These are phyloP conservation scores for Diaporthe helianthi DNA, from an alignment of 2,329 filamentous ascomycete species.

Conservation along the genomic window DNA sequence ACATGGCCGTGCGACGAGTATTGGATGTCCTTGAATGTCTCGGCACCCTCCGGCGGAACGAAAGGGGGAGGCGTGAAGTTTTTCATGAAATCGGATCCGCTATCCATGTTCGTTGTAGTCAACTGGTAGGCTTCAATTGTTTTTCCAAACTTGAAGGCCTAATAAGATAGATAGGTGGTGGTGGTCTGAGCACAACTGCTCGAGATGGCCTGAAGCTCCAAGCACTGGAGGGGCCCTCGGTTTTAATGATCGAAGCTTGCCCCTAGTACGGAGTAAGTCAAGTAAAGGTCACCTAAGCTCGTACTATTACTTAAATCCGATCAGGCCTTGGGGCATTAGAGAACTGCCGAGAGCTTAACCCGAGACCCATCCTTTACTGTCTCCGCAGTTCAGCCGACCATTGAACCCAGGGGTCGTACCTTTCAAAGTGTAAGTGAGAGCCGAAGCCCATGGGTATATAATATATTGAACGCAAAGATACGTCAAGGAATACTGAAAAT, in stretches of 20 bases:
- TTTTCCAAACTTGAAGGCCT: no score
- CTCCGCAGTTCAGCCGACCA: background rate
- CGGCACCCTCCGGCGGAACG: slow-evolving; percentile 28
- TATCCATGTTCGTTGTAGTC: background rate
- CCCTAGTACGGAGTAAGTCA: no score
- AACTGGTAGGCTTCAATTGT: background rate
- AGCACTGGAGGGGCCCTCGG: no score
- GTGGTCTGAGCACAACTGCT: background rate
- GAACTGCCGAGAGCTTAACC: slow-evolving; percentile 6
- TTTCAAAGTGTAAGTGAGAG: no score
- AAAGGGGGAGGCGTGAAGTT: slow-evolving; percentile 23
- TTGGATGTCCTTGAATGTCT: slow-evolving; percentile 29
- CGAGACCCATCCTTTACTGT: background rate
- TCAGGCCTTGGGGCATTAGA: background rate
- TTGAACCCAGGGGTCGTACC: no score
- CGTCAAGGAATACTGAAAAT: background rate
- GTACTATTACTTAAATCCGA: slow-evolving; percentile 7
- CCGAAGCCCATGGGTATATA: no score
- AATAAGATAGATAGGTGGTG: no score
- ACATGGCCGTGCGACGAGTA: slow-evolving; percentile 29
- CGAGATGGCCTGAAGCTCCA: background rate
- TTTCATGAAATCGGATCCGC: background rate
- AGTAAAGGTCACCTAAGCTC: background rate
- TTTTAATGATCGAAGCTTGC: background rate
- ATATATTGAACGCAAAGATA: background rate